A percentile compares a stretch with the other conserved stretches of the same genome.
Conservation (phyloP, 345 rosid species). For the Ricinus communis region DNA sequence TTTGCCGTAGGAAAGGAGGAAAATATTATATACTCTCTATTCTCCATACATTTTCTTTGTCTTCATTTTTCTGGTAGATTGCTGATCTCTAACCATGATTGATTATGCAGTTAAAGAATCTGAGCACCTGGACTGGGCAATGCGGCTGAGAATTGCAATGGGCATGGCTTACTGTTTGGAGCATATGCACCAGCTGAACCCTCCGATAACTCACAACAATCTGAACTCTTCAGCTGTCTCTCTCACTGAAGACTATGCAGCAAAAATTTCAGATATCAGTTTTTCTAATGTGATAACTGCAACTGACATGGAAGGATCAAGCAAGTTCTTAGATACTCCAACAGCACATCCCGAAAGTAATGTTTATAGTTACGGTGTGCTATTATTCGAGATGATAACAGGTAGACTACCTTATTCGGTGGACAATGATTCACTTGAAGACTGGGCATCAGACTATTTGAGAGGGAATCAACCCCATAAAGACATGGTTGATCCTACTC, state of each 20-base stretch:
- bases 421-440: constrained; percentile 39
- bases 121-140: constrained; percentile 88
- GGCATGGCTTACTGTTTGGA: constrained; percentile 93
- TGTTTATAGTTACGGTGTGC: constrained; percentile 62
- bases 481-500: constrained; percentile 70
- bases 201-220: constrained; percentile 57
- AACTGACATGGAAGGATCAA: constrained; percentile 38
- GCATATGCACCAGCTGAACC: constrained; percentile 80
- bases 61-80: background rate
- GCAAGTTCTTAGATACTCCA: constrained; percentile 42
- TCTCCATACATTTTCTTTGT: background rate
- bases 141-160: constrained; percentile 74
- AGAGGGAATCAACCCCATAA: constrained; percentile 38
- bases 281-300: constrained; percentile 50
- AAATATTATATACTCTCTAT: no score
- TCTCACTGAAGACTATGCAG: constrained; percentile 92
- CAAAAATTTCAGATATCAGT: constrained; percentile 79
- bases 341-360: constrained; percentile 45
- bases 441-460: constrained; percentile 54
- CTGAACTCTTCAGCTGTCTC: constrained; percentile 69
- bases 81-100: background rate
- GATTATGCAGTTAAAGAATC: constrained; percentile 66
- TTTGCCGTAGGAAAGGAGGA: no score
- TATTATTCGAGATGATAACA: constrained; percentile 71
- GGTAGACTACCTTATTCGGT: constrained; percentile 64